These are phyloP conservation scores for Mycena albidolilacea DNA, from an alignment of 768 basidiomycete genomes.

Conservation along the genomic window DNA sequence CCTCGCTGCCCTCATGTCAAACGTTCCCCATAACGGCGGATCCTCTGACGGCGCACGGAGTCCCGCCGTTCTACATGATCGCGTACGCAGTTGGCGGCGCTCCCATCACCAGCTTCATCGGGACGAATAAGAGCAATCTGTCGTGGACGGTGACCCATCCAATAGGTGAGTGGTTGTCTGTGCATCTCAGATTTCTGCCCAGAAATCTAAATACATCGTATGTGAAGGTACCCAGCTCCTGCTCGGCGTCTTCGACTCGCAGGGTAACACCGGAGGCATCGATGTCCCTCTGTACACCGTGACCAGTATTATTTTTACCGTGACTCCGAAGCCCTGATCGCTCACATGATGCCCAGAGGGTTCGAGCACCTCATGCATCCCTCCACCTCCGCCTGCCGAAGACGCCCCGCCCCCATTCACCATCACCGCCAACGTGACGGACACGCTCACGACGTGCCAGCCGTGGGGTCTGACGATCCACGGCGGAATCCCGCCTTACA, in stretches of 20 bases:
- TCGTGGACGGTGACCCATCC: conserved; percentile 52
- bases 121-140: conserved; percentile 45
- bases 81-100: conserved; percentile 51
- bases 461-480: no score
- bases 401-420: conserved; percentile 41
- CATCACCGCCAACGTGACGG: no score
- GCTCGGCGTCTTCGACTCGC: conserved; percentile 54
- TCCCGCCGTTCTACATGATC: conserved; percentile 54
- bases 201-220: no score
- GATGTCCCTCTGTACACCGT: conserved; percentile 47
- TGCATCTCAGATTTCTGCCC: no score
- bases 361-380: conserved; percentile 49
- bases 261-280: conserved; percentile 53
- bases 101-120: conserved; percentile 47
- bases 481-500: conserved; percentile 55
- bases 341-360: conserved; percentile 42
- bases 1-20: conserved; percentile 13
- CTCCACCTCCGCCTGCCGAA: conserved; percentile 34
- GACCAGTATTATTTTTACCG: conserved; percentile 41
- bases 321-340: background rate
- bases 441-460: no score
- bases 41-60: conserved; percentile 26
- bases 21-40: no score
- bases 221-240: conserved; percentile 45
- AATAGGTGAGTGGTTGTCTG: no score